Percentiles rank a stretch among this genome's conserved stretches.
Evolutionary conservation across 352 stramenopile species (phyloP).

Genomic region (Phytopythium cucurbitacearum): DNA sequence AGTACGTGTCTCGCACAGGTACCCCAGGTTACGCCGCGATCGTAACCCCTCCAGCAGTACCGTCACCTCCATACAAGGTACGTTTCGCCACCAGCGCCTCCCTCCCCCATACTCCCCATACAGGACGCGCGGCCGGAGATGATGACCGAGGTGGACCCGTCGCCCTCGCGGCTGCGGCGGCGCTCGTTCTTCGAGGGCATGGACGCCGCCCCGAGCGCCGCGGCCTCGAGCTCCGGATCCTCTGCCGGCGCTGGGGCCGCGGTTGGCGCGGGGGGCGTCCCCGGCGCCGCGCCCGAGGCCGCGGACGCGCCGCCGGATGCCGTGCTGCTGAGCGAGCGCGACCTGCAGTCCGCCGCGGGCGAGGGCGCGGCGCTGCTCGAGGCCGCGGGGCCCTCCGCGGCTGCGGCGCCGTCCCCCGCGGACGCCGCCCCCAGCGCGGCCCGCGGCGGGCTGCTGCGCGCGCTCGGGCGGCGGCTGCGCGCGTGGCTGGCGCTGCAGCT

Average conservation of each 20-base stretch:
- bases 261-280: too few species aligned
- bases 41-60: too few species aligned
- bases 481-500: conserved; percentile 15
- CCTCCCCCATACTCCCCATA: too few species aligned
- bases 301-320: conserved; percentile 12
- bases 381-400: neutral
- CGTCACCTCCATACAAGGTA: too few species aligned
- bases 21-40: too few species aligned
- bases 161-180: conserved; percentile 49
- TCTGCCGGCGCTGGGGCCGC: too few species aligned
- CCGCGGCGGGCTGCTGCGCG: conserved; percentile 3
- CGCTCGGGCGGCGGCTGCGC: conserved; percentile 13
- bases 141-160: conserved; percentile 51
- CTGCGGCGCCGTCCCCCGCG: neutral
- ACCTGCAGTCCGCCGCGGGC: conserved; percentile 14
- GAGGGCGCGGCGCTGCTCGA: neutral
- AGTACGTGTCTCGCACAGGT: too few species aligned
- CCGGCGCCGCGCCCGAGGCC: neutral
- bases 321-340: conserved; percentile 23
- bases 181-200: conserved; percentile 71
- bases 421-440: neutral
- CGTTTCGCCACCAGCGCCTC: too few species aligned
- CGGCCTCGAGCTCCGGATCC: too few species aligned
- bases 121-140: conserved; percentile 4
- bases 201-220: conserved; percentile 29